Percentiles rank a stretch among this genome's conserved stretches.
Conservation (phyloP, 2,329 filamentous ascomycete genomes). For the Lasiodiplodia sp. region DNA sequence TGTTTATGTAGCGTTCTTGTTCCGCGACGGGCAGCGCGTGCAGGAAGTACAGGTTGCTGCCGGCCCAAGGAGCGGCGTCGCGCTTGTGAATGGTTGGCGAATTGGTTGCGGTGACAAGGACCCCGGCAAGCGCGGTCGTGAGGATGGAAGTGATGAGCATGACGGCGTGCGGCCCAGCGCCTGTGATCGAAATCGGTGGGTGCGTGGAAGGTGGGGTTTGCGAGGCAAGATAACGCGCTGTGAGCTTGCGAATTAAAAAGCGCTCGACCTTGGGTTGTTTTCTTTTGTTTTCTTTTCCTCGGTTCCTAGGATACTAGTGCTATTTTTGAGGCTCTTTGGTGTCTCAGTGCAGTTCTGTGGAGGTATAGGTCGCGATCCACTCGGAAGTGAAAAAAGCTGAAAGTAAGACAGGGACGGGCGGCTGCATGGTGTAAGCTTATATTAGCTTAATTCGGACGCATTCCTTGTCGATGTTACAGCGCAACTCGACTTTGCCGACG, state of each 20-base stretch:
- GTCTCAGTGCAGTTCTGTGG: too few species aligned
- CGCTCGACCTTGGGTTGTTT: too few species aligned
- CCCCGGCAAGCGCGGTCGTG: not conserved
- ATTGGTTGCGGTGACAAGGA: not conserved
- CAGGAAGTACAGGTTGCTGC: constrained; percentile 42
- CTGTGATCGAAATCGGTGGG: not conserved
- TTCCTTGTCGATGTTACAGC: not conserved
- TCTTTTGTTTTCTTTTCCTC: not conserved
- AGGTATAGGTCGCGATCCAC: too few species aligned
- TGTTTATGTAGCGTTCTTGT: constrained; percentile 38
- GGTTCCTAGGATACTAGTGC: not conserved
- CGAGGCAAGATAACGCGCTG: not conserved
- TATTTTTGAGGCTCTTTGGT: not conserved
- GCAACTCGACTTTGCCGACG: too few species aligned
- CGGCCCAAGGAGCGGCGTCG: constrained; percentile 37
- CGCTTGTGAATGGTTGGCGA: not conserved
- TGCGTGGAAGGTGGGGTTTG: not conserved
- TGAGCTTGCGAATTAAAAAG: not conserved
- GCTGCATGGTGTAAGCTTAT: too few species aligned
- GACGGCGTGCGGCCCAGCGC: not conserved
- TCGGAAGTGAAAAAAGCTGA: too few species aligned
- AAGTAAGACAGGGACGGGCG: too few species aligned
- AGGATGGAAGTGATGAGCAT: not conserved
- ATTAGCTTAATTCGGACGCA: not conserved
- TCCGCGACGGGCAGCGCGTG: constrained; percentile 39